These are phyloP conservation scores for Ascochyta clinopodiicola DNA, from an alignment of 2,329 filamentous ascomycete species.

Conservation along the genomic window DNA sequence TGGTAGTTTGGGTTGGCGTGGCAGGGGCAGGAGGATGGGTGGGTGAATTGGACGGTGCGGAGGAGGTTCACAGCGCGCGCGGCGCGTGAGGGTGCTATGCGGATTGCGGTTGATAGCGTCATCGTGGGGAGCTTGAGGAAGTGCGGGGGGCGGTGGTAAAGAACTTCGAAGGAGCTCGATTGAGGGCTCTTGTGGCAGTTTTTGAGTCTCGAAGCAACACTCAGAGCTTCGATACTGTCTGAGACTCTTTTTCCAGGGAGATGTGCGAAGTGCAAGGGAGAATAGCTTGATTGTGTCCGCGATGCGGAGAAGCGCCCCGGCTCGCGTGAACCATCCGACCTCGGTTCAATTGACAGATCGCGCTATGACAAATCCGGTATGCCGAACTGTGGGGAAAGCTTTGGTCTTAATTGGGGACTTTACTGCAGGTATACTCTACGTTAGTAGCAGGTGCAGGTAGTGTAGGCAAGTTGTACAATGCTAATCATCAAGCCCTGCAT, in stretches of 20 bases:
- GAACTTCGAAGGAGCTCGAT: neutral
- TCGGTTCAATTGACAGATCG: slow-evolving; percentile 1
- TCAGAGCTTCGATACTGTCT: neutral
- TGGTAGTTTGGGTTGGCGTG: slow-evolving; percentile 89
- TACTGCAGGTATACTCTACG: too few relatives aligned
- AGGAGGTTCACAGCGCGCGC: slow-evolving; percentile 74
- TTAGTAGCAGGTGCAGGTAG: too few relatives aligned
- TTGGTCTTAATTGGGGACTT: too few relatives aligned
- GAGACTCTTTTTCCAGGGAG: neutral
- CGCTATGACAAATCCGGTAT: slow-evolving; percentile 5
- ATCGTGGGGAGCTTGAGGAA: neutral
- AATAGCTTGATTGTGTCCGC: neutral
- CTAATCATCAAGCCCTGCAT: too few relatives aligned
- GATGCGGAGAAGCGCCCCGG: slow-evolving; percentile 13
- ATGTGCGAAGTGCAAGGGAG: slow-evolving; percentile 7
- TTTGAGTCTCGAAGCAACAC: neutral
- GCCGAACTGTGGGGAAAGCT: slow-evolving; percentile 11
- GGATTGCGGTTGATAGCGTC: slow-evolving; percentile 29
- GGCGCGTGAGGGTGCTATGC: slow-evolving; percentile 53
- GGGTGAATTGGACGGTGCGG: slow-evolving; percentile 87
- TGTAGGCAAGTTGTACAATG: too few relatives aligned
- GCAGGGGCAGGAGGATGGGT: slow-evolving; percentile 92
- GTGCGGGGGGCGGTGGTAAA: neutral
- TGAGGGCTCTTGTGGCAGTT: neutral
- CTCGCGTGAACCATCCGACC: slow-evolving; percentile 10